Conservation (phyloP, 2,329 filamentous ascomycete genomes). For the Coniella lustricola region DNA sequence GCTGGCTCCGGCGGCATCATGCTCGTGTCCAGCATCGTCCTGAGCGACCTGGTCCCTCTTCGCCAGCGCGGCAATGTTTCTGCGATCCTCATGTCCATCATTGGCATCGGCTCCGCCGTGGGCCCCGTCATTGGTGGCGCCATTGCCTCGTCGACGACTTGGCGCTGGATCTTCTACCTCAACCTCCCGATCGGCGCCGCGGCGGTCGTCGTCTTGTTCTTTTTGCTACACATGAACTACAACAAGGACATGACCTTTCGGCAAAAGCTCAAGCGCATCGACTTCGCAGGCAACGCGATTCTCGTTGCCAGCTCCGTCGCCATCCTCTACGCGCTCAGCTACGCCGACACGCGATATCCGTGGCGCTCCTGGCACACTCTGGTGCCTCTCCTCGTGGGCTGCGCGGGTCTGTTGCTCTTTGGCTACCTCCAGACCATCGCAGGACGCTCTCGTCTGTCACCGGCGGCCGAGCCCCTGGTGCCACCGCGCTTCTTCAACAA, state of each 20-base stretch:
- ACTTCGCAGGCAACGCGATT: conserved; percentile 26
- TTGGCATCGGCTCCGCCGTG: conserved; percentile 18
- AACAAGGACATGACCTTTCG: conserved; percentile 17
- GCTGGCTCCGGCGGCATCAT: conserved; percentile 27
- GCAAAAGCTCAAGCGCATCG: conserved; percentile 22
- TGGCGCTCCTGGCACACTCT: conserved; percentile 32
- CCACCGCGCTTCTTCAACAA: conserved; percentile 17
- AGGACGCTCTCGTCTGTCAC: too few relatives aligned
- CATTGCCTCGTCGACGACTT: conserved; percentile 18
- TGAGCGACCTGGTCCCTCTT: conserved; percentile 19
- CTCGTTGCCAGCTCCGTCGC: conserved; percentile 23
- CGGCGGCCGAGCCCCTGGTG: conserved; percentile 16
- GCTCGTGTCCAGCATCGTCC: conserved; percentile 17
- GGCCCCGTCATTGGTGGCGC: conserved; percentile 12
- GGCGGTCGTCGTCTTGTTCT: not conserved
- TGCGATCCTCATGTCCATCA: conserved; percentile 16
- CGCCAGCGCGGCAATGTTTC: conserved; percentile 3
- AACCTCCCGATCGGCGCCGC: not conserved
- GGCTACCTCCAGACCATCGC: conserved; percentile 3
- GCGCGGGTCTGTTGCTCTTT: conserved; percentile 10
- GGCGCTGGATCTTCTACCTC: conserved; percentile 23
- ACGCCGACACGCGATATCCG: conserved; percentile 30
- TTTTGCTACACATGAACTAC: conserved; percentile 31
- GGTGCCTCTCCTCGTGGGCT: conserved; percentile 34
- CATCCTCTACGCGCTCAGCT: conserved; percentile 35